These are phyloP conservation scores for Gaillardinia entomophila DNA, from an alignment of 805 yeast species.

Conservation along the genomic window DNA sequence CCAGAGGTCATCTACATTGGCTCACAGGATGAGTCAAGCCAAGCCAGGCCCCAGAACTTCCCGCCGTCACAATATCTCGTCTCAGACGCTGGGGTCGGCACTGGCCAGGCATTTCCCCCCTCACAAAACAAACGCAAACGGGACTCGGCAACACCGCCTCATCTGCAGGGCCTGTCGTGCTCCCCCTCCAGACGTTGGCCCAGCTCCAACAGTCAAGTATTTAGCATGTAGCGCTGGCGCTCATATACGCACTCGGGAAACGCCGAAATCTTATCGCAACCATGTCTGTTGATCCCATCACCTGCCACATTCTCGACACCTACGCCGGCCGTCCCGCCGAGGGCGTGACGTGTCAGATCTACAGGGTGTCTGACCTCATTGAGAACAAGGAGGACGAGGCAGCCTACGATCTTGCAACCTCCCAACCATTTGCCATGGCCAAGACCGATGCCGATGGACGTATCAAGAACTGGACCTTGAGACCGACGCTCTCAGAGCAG, in stretches of 20 bases:
- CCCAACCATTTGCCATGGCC: slow-evolving; percentile 56
- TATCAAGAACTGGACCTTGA: slow-evolving; percentile 57
- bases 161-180: no score
- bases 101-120: no score
- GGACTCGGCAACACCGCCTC: no score
- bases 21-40: no score
- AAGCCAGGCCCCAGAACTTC: no score
- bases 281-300: slow-evolving; percentile 50
- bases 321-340: slow-evolving; percentile 77
- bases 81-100: no score
- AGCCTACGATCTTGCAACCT: slow-evolving; percentile 19
- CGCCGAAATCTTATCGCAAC: slow-evolving; percentile 1
- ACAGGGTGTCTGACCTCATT: slow-evolving; percentile 25
- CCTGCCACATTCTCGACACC: slow-evolving; percentile 89
- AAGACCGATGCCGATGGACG: slow-evolving; percentile 80
- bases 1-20: no score
- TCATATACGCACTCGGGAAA: slow-evolving; percentile 1
- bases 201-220: no score
- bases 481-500: slow-evolving; percentile 22
- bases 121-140: no score
- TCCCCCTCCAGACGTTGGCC: no score
- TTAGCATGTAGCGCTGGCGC: no score
- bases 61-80: no score
- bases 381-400: slow-evolving; percentile 16
- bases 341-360: slow-evolving; percentile 64